These are phyloP conservation scores for Galeopsis tetrahit DNA, from an alignment of 257 asterid genomes.

Conservation along the genomic window DNA sequence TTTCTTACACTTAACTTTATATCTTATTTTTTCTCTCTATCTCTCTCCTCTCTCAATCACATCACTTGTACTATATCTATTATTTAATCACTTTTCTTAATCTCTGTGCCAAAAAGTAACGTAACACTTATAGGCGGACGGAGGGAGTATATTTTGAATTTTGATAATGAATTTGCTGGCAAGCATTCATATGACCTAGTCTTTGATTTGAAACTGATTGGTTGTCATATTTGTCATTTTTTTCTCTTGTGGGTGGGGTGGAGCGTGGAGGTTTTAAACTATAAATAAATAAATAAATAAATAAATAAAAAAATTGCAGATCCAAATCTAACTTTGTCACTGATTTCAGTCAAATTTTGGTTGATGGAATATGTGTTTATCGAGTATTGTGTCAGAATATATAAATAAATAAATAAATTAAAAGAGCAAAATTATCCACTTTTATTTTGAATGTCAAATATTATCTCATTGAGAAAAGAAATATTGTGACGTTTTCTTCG, in stretches of 20 bases:
- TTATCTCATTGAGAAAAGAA: slow-evolving; percentile 5
- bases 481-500: not conserved
- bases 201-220: slow-evolving; percentile 12
- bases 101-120: too few species aligned
- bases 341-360: slow-evolving; percentile 35
- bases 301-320: slow-evolving; percentile 15
- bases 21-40: too few species aligned
- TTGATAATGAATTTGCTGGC: not conserved
- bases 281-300: not conserved
- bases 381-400: slow-evolving; percentile 39
- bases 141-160: too few species aligned
- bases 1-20: too few species aligned
- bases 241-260: not conserved
- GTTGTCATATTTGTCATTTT: slow-evolving; percentile 31
- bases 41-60: too few species aligned
- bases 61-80: too few species aligned
- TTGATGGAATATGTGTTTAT: slow-evolving; percentile 32
- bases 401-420: too few species aligned
- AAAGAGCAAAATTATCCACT: not conserved
- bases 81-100: too few species aligned
- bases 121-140: too few species aligned
- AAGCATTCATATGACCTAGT: not conserved
- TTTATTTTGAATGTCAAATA: not conserved
- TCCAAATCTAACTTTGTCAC: slow-evolving; percentile 23
- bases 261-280: not conserved